These are phyloP conservation scores for Suhomyces prunicola DNA, from an alignment of 805 yeast genomes.

Conservation along the genomic window DNA sequence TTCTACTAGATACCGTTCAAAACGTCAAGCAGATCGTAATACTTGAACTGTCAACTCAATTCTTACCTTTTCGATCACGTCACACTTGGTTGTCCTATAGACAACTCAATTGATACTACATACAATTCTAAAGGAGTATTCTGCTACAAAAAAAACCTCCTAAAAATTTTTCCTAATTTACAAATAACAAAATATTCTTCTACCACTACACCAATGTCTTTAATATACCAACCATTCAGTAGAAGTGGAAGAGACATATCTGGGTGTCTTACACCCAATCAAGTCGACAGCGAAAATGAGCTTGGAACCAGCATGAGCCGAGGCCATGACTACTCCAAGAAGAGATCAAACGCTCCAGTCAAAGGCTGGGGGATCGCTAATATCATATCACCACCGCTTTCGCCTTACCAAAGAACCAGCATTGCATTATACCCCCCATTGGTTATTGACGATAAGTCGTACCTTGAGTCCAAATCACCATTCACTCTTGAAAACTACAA, in stretches of 20 bases:
- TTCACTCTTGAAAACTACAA: conserved; percentile 50
- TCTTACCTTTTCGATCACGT: neutral
- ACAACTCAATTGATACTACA: neutral
- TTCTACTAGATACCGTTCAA: neutral
- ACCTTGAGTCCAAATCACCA: conserved; percentile 6
- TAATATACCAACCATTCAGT: conserved; percentile 3
- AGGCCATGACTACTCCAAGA: conserved; percentile 1
- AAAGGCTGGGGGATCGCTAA: conserved; percentile 10
- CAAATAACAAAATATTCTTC: neutral
- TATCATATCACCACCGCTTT: conserved; percentile 27
- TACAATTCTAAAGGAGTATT: neutral
- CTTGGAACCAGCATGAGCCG: conserved; percentile 7
- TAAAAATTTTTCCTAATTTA: neutral
- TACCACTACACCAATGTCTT: conserved; percentile 2
- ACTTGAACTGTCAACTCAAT: neutral
- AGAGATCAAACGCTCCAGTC: neutral
- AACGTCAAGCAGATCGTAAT: neutral
- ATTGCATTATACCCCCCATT: conserved; percentile 6
- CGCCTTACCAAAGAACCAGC: conserved; percentile 15
- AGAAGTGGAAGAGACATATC: conserved; percentile 4
- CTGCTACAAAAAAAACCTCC: neutral
- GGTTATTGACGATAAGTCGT: conserved; percentile 7
- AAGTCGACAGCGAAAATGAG: conserved; percentile 4
- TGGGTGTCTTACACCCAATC: conserved; percentile 33
- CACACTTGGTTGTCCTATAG: neutral